Conservation (phyloP, 345 rosid species). For the Camelina hispida region DNA sequence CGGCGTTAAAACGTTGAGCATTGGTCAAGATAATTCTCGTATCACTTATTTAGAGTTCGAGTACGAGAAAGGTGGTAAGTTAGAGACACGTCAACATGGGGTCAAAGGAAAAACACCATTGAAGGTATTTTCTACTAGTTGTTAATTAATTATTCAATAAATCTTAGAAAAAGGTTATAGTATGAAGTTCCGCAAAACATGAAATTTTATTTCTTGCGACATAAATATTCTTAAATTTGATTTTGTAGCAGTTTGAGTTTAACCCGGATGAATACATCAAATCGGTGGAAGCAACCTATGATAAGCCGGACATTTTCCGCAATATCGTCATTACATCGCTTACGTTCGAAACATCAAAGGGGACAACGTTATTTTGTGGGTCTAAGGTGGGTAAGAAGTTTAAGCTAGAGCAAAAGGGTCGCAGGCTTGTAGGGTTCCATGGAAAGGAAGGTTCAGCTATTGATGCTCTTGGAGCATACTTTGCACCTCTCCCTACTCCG, state of each 20-base stretch:
- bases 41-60: conserved; percentile 9
- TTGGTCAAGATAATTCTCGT: conserved; percentile 22
- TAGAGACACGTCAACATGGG: conserved; percentile 26
- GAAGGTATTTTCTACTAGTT: neutral
- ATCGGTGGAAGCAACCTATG: conserved; percentile 32
- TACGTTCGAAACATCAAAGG: conserved; percentile 34
- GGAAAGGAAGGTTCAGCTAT: conserved; percentile 28
- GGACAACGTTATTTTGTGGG: conserved; percentile 28
- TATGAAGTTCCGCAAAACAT: neutral
- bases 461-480: conserved; percentile 40
- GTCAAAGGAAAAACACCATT: neutral
- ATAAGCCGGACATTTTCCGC: neutral
- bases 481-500: neutral
- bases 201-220: neutral
- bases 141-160: no score
- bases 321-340: conserved; percentile 32
- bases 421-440: conserved; percentile 35
- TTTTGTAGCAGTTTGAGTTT: conserved; percentile 33
- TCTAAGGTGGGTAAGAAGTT: conserved; percentile 25
- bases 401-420: conserved; percentile 10
- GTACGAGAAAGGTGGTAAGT: conserved; percentile 22
- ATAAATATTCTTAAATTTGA: neutral
- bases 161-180: no score
- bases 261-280: conserved; percentile 33
- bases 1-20: conserved; percentile 11